Conservation (phyloP, 1,139 yeast species). For the Candida sojae region DNA sequence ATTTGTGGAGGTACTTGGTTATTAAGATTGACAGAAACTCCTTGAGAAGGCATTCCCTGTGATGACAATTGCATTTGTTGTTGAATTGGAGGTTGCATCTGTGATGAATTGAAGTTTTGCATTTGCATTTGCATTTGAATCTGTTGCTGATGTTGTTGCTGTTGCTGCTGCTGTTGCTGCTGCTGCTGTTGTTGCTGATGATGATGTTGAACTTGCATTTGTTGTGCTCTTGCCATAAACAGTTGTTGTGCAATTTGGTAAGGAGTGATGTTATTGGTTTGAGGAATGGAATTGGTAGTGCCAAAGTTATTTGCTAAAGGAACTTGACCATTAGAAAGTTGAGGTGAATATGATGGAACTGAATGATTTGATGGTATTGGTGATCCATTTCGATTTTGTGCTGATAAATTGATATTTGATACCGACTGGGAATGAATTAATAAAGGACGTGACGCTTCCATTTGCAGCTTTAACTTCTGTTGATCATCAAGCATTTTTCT, state of each 20-base stretch:
- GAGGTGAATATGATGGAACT: background rate
- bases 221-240: slow-evolving; percentile 8
- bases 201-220: slow-evolving; percentile 8
- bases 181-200: background rate
- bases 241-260: slow-evolving; percentile 10
- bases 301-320: background rate
- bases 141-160: slow-evolving; percentile 9
- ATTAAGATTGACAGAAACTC: slow-evolving; percentile 5
- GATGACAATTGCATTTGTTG: slow-evolving; percentile 6
- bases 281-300: background rate
- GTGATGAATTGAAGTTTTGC: slow-evolving; percentile 1
- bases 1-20: slow-evolving; percentile 10
- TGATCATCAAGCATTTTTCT: slow-evolving; percentile 9
- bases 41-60: slow-evolving; percentile 3
- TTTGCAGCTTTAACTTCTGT: slow-evolving; percentile 6
- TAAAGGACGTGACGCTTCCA: slow-evolving; percentile 9
- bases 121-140: background rate
- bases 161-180: slow-evolving; percentile 7
- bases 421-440: slow-evolving; percentile 12
- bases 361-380: background rate
- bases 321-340: background rate
- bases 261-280: slow-evolving; percentile 1
- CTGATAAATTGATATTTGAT: slow-evolving; percentile 2
- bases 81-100: background rate
- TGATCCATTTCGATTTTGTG: background rate